These are phyloP conservation scores for Cryptococcus sp. DNA, from an alignment of 1,284 basidiomycete genomes.

Conservation along the genomic window DNA sequence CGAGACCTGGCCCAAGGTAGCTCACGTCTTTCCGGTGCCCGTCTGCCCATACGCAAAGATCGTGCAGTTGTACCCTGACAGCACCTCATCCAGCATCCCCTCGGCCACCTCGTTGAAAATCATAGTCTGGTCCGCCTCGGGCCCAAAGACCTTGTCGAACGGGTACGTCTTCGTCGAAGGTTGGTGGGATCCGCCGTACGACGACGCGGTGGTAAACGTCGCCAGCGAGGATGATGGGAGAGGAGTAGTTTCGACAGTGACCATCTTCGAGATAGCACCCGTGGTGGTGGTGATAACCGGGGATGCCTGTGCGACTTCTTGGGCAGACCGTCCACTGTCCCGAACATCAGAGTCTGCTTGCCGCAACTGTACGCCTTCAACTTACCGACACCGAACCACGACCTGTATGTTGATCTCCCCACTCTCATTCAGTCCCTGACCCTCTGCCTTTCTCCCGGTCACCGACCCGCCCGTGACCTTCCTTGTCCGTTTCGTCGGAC, in stretches of 20 bases:
- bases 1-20: constrained; percentile 12
- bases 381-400: constrained; percentile 77
- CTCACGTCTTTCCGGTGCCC: constrained; percentile 96
- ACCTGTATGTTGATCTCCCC: constrained; percentile 73
- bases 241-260: constrained; percentile 69
- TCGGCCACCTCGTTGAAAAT: constrained; percentile 91
- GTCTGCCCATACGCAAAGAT: constrained; percentile 99
- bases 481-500: constrained; percentile 20
- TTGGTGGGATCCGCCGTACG: constrained; percentile 45
- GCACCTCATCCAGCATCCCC: constrained; percentile 88
- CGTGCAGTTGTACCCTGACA: constrained; percentile 96
- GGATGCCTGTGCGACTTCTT: constrained; percentile 72
- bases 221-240: constrained; percentile 26
- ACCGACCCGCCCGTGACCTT: constrained; percentile 3
- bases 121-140: constrained; percentile 93
- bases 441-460: constrained; percentile 11
- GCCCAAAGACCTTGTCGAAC: constrained; percentile 91
- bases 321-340: constrained; percentile 62
- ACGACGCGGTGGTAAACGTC: constrained; percentile 55
- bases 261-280: constrained; percentile 67
- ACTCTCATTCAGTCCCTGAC: constrained; percentile 11
- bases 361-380: not conserved
- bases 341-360: not conserved
- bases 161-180: constrained; percentile 72
- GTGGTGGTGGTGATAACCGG: constrained; percentile 74